Evolutionary conservation across 2,329 filamentous ascomycete species (phyloP).

Genomic region (Diaporthe ilicicola): DNA sequence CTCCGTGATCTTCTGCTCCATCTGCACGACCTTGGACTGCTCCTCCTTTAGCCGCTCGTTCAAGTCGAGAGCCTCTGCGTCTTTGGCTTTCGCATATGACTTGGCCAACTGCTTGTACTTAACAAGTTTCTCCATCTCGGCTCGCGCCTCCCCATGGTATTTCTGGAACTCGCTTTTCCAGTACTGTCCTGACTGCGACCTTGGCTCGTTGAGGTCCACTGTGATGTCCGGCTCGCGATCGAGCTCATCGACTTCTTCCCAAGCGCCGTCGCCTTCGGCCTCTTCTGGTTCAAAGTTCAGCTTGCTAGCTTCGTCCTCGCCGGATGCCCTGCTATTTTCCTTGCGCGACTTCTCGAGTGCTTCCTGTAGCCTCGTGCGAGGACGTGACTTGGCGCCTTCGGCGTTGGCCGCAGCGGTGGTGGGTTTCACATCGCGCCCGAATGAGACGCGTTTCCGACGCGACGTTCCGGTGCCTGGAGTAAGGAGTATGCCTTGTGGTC

Average conservation of each 20-base stretch:
- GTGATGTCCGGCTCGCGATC: conserved; percentile 69
- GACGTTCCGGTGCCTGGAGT: conserved; percentile 70
- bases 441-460: conserved; percentile 71
- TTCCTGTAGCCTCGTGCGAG: conserved; percentile 55
- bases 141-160: conserved; percentile 76
- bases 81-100: conserved; percentile 80
- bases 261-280: conserved; percentile 51
- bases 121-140: conserved; percentile 79
- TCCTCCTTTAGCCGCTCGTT: conserved; percentile 73
- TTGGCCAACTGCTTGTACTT: conserved; percentile 83
- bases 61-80: conserved; percentile 73
- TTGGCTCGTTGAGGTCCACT: conserved; percentile 75
- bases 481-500: conserved; percentile 67
- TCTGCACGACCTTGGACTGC: conserved; percentile 68
- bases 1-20: conserved; percentile 70
- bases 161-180: conserved; percentile 82
- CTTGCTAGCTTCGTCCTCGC: conserved; percentile 59
- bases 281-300: conserved; percentile 53
- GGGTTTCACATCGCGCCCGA: conserved; percentile 63
- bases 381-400: conserved; percentile 37
- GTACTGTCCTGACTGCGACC: conserved; percentile 78
- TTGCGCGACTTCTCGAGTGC: conserved; percentile 54
- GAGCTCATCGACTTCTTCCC: conserved; percentile 61
- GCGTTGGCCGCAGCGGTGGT: conserved; percentile 41
- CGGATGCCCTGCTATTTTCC: conserved; percentile 28